Evolutionary conservation across 2,329 filamentous ascomycete species (phyloP).

Genomic region (Trichothecium roseum): DNA sequence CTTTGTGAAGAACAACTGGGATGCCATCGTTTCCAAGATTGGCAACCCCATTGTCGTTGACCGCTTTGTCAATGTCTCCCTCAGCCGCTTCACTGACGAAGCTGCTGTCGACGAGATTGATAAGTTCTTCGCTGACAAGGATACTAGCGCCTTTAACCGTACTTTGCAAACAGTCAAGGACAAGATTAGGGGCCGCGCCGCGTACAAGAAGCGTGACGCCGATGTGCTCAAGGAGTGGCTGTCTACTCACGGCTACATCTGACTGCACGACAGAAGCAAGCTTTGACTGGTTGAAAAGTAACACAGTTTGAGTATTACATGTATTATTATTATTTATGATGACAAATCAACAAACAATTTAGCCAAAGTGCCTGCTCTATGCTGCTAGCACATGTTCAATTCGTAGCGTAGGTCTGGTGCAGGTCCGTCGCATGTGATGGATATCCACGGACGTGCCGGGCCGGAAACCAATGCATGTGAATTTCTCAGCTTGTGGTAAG

Average conservation of each 20-base stretch:
- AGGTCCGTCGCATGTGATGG: too few species aligned
- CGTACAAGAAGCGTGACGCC: slow-evolving; percentile 71
- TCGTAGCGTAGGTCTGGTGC: too few species aligned
- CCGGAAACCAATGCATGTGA: too few species aligned
- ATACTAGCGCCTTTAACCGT: slow-evolving; percentile 77
- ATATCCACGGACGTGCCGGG: too few species aligned
- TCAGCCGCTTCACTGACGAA: slow-evolving; percentile 68
- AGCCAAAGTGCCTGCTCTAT: too few species aligned
- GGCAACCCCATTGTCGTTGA: slow-evolving; percentile 82
- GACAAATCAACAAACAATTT: background rate
- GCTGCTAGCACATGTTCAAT: too few species aligned
- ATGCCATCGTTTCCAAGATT: slow-evolving; percentile 58
- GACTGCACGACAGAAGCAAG: slow-evolving; percentile 9
- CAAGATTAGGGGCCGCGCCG: slow-evolving; percentile 71
- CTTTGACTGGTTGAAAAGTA: background rate
- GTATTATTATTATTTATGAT: background rate
- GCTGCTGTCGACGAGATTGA: slow-evolving; percentile 66
- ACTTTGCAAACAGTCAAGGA: slow-evolving; percentile 79
- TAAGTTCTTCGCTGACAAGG: slow-evolving; percentile 75
- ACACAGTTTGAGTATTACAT: background rate
- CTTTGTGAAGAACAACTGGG: slow-evolving; percentile 79
- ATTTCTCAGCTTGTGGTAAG: too few species aligned
- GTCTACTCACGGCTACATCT: slow-evolving; percentile 33
- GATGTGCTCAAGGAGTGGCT: slow-evolving; percentile 72
- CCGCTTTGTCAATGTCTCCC: slow-evolving; percentile 68